Base-by-base conservation (phyloP, 768 basidiomycete genomes). In the Solioccasus polychromus region DNA sequence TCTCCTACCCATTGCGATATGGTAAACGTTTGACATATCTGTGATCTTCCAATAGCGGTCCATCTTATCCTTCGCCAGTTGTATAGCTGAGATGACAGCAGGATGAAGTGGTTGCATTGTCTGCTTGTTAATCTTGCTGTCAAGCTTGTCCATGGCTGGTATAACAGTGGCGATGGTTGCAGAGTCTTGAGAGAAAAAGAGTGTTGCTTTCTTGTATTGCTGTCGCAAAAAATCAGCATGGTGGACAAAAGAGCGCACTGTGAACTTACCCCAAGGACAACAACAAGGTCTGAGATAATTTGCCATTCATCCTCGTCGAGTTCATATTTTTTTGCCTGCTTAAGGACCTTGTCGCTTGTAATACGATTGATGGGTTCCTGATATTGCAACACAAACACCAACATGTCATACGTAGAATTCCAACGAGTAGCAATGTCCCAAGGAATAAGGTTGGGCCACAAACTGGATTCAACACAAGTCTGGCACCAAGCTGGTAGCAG, bases 61-160 rank as follows among this genome's bases (percentile, higher is more conserved):
- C 45, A 47, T 41, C 26, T 47, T 47, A 32, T 47, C 42, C 2
- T 5, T 5, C 1, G 46, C 34, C 3, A 47, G 39, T 9, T 28
- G 7, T 39, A 47, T 47, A 3, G 39, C 45, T 6, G 22, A 5
- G 3, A 41, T 3, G 5, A 47, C 19, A 1, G 34, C 24, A 1
- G 45, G 9, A n/a, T n/a, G 11, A 5, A 35, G 11, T 46, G 15
- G 12, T 20, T 26, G 19, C n/a, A 9, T 31, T 12, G 11, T 31
- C 30, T 5, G 30, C 30, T 5, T 31, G 4, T 31, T 31, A 9
- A 31, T 31, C 5, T 31, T 5, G 30, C 11, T 31, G 14, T 47
- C 35, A 14, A 47, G 39, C 15, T 41, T 47, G 10, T 43, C 42
- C 24, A 43, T 43, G 1, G 34, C 42, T 3, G 42, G 42, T 26